Conservation (phyloP, 1,139 yeast genomes). For the Martiniozyma asiatica region DNA sequence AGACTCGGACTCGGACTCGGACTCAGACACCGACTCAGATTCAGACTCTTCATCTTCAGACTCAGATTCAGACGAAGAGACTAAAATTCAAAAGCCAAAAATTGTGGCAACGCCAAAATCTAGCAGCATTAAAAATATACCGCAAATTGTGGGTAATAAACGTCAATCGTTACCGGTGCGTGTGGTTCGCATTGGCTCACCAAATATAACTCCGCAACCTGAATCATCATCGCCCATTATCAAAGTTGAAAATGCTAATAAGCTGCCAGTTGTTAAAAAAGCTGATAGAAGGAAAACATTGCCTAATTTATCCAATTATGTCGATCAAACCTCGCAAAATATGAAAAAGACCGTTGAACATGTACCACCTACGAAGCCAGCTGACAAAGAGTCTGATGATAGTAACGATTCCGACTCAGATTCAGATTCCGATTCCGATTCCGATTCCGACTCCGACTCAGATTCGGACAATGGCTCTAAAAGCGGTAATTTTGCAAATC, state of each 20-base stretch:
- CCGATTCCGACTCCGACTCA: slow-evolving; percentile 4
- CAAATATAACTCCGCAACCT: slow-evolving; percentile 5
- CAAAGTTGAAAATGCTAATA: neutral
- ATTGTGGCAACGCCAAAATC: slow-evolving; percentile 26
- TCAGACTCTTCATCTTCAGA: slow-evolving; percentile 3
- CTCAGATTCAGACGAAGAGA: slow-evolving; percentile 10
- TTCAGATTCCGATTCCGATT: slow-evolving; percentile 15
- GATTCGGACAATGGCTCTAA: slow-evolving; percentile 16
- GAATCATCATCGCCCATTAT: slow-evolving; percentile 4
- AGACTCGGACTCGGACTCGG: slow-evolving; percentile 3
- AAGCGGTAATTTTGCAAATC: slow-evolving; percentile 23
- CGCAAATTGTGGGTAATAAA: neutral
- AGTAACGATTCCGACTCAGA: slow-evolving; percentile 19
- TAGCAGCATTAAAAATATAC: slow-evolving; percentile 1
- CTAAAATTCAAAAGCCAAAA: slow-evolving; percentile 19
- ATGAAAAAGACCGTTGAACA: slow-evolving; percentile 2
- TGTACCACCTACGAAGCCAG: neutral
- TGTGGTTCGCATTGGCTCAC: slow-evolving; percentile 3
- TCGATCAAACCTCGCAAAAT: slow-evolving; percentile 22
- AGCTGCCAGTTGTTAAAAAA: slow-evolving; percentile 4
- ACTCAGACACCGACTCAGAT: slow-evolving; percentile 6
- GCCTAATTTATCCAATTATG: slow-evolving; percentile 46
- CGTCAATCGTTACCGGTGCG: slow-evolving; percentile 3
- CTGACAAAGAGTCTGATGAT: slow-evolving; percentile 16
- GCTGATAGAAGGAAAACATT: slow-evolving; percentile 24